phyloP scores from a whole-genome alignment of 23 red algal genomes.

The Cyanidium caldarium region DNA sequence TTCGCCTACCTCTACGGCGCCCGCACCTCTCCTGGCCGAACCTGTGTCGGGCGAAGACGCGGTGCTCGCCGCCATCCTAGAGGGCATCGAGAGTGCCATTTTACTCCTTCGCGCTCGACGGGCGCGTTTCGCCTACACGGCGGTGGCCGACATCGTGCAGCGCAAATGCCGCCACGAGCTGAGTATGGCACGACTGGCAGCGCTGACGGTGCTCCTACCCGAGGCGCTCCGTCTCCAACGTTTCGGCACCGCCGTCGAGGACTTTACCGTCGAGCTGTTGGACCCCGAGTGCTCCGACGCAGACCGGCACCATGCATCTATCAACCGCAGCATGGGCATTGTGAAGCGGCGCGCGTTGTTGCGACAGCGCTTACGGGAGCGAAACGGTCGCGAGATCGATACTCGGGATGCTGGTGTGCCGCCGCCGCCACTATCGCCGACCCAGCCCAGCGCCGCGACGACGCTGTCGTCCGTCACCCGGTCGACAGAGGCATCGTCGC shows the following conservation, averaged over 20 bases:
- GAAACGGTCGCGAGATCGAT: background rate
- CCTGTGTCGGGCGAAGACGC: background rate
- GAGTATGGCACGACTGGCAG: background rate
- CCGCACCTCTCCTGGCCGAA: background rate
- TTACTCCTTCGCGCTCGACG: background rate
- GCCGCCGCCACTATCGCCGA: background rate
- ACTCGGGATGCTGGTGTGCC: background rate
- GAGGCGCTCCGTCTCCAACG: background rate
- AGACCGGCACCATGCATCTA: no score
- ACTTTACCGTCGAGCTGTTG: background rate
- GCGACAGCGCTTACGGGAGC: background rate
- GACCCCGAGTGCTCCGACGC: background rate
- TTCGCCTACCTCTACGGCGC: background rate
- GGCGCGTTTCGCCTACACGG: background rate
- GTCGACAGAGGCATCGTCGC: background rate
- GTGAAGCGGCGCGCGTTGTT: background rate
- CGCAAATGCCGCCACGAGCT: background rate
- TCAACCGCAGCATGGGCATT: no score
- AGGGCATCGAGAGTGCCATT: background rate
- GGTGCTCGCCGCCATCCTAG: background rate
- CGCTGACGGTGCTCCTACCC: background rate
- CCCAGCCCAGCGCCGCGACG: background rate
- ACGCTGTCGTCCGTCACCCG: background rate
- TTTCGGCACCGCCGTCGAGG: background rate
- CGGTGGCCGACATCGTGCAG: background rate